Percentiles rank a stretch among this genome's conserved stretches.
phyloP scores from a whole-genome alignment of 192 early-diverging fungal species.

The Rhizophagus prolifer region DNA sequence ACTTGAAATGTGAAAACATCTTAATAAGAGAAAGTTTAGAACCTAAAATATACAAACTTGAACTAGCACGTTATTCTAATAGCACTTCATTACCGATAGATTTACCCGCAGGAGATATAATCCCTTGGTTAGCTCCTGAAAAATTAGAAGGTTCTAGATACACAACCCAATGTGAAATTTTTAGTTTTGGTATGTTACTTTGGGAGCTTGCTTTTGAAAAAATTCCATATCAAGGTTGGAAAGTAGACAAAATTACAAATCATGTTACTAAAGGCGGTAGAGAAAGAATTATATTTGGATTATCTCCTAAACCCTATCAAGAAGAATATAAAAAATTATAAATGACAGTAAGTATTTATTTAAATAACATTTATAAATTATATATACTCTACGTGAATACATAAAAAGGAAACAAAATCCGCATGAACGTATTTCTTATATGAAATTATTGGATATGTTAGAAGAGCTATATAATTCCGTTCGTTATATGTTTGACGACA shows the following conservation, averaged over 20 bases:
- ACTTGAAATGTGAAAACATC: slow-evolving; percentile 21
- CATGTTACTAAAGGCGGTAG: background rate
- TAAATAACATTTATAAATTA: too few relatives aligned
- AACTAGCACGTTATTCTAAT: background rate
- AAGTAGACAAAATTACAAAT: background rate
- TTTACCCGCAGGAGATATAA: too few relatives aligned
- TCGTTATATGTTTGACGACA: too few relatives aligned
- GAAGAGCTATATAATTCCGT: too few relatives aligned
- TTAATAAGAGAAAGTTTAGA: background rate
- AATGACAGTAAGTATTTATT: too few relatives aligned
- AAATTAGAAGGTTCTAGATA: background rate
- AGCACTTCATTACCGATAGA: too few relatives aligned
- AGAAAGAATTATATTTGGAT: background rate
- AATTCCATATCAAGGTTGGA: background rate
- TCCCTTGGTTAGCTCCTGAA: slow-evolving; percentile 10
- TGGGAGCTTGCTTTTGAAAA: background rate
- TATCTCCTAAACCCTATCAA: too few relatives aligned
- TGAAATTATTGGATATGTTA: too few relatives aligned
- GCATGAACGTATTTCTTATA: too few relatives aligned
- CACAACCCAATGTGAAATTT: background rate
- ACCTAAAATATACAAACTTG: slow-evolving; percentile 22
- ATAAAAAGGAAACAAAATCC: too few relatives aligned
- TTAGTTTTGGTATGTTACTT: background rate
- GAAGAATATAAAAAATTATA: too few relatives aligned
- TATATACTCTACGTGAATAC: too few relatives aligned